A percentile compares a stretch with the other conserved stretches of the same genome.
These are phyloP conservation scores for Neurospora pannonica DNA, from an alignment of 495 filamentous ascomycete genomes.

Conservation along the genomic window DNA sequence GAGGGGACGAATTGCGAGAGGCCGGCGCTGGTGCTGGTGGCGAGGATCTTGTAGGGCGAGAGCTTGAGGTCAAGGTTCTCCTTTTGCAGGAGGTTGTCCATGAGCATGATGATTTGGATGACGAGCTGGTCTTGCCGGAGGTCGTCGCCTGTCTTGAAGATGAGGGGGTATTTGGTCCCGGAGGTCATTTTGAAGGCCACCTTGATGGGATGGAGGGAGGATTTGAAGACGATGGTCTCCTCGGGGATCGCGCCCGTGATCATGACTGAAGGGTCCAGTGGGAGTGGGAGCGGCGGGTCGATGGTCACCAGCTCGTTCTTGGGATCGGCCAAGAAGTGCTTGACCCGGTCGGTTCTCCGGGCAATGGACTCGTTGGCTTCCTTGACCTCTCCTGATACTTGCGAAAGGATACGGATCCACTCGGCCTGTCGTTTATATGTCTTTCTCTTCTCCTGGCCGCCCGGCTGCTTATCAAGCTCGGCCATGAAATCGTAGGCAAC, in stretches of 20 bases:
- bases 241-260: constrained; percentile 74
- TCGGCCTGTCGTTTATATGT: constrained; percentile 82
- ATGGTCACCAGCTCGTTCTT: constrained; percentile 78
- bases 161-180: constrained; percentile 72
- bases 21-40: constrained; percentile 79
- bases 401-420: constrained; percentile 74
- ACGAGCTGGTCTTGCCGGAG: constrained; percentile 95
- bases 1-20: constrained; percentile 89
- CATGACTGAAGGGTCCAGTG: constrained; percentile 73
- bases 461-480: constrained; percentile 54
- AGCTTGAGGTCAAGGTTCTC: constrained; percentile 96
- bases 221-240: constrained; percentile 90
- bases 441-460: constrained; percentile 60
- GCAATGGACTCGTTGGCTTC: constrained; percentile 66
- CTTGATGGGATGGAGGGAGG: constrained; percentile 78
- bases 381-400: constrained; percentile 83
- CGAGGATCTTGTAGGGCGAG: constrained; percentile 91
- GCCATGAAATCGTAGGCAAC: constrained; percentile 94
- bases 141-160: constrained; percentile 97
- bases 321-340: constrained; percentile 73
- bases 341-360: constrained; percentile 72
- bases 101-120: constrained; percentile 95
- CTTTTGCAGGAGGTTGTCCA: constrained; percentile 92
- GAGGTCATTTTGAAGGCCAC: constrained; percentile 79
- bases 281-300: constrained; percentile 80